A percentile compares a stretch with the other conserved stretches of the same genome.
Conservation (phyloP, 169 alveolate species). For the Pseudocohnilembus persalinus region DNA sequence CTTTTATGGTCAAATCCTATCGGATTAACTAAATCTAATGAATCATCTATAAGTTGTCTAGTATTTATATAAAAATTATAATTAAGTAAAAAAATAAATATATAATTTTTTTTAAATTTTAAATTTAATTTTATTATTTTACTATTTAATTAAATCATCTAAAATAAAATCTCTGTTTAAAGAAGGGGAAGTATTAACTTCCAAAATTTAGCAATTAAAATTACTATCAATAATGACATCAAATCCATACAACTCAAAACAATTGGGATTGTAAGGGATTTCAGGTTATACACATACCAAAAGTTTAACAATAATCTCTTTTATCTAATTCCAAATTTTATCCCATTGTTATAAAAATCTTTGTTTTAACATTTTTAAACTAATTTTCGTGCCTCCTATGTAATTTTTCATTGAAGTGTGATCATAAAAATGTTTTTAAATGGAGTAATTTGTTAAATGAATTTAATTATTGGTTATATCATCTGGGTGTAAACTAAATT, state of each 20-base stretch:
- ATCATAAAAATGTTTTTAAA: slow-evolving; percentile 58
- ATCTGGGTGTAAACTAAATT: slow-evolving; percentile 67
- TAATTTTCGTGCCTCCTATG: slow-evolving; percentile 79
- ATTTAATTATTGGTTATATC: slow-evolving; percentile 64
- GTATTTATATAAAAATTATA: too few species aligned
- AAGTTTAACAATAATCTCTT: slow-evolving; percentile 72
- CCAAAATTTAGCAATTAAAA: slow-evolving; percentile 78
- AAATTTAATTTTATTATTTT: slow-evolving; percentile 19
- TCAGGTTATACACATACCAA: slow-evolving; percentile 70
- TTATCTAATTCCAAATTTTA: slow-evolving; percentile 64
- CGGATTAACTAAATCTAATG: slow-evolving; percentile 78
- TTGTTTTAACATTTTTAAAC: slow-evolving; percentile 61
- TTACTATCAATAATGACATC: slow-evolving; percentile 81
- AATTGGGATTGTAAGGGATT: slow-evolving; percentile 75
- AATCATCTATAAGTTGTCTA: slow-evolving; percentile 73
- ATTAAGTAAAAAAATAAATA: too few species aligned
- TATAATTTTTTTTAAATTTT: too few species aligned
- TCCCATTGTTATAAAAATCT: slow-evolving; percentile 59
- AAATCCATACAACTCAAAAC: slow-evolving; percentile 87
- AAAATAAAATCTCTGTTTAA: slow-evolving; percentile 80
- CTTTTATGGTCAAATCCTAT: slow-evolving; percentile 72
- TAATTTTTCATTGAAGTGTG: slow-evolving; percentile 32
- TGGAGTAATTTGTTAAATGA: slow-evolving; percentile 78
- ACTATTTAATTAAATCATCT: slow-evolving; percentile 83
- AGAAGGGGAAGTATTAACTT: slow-evolving; percentile 85